Evolutionary conservation across 257 asterid genomes (phyloP).

Genomic region (Jasminum sambac): DNA sequence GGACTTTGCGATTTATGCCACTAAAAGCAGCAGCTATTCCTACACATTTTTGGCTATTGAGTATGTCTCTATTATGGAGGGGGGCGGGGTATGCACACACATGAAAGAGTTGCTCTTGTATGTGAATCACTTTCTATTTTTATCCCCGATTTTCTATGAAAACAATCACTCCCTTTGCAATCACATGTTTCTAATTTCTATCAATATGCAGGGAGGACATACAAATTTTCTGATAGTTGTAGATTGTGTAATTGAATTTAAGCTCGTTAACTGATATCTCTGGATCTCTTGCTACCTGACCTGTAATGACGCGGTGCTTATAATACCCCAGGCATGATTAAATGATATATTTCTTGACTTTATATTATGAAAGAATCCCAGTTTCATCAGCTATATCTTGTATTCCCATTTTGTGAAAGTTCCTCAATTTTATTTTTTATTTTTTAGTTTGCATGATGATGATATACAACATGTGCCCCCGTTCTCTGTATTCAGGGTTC

Average conservation of each 20-base stretch:
- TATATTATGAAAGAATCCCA: background rate
- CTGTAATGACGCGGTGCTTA: background rate
- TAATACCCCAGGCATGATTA: background rate
- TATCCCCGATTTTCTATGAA: background rate
- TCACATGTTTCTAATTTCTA: background rate
- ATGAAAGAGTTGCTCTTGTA: background rate
- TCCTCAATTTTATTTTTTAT: too few relatives aligned
- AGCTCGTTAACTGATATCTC: background rate
- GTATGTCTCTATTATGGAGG: too few relatives aligned
- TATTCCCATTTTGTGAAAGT: constrained; percentile 14
- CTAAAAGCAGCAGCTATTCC: background rate
- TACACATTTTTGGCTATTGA: too few relatives aligned
- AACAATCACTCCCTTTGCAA: background rate
- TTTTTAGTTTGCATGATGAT: constrained; percentile 6
- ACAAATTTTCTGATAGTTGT: constrained; percentile 7
- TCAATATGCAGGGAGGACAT: constrained; percentile 5
- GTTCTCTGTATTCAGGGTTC: constrained; percentile 26
- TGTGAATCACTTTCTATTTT: background rate
- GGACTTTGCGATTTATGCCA: background rate
- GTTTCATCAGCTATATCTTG: constrained; percentile 13
- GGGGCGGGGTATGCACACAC: background rate
- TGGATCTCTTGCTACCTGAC: background rate
- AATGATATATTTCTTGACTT: background rate
- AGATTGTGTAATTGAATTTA: background rate
- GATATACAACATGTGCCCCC: background rate